These are phyloP conservation scores for Escallonia rubra DNA, from an alignment of 129 eudicot species.

Conservation along the genomic window DNA sequence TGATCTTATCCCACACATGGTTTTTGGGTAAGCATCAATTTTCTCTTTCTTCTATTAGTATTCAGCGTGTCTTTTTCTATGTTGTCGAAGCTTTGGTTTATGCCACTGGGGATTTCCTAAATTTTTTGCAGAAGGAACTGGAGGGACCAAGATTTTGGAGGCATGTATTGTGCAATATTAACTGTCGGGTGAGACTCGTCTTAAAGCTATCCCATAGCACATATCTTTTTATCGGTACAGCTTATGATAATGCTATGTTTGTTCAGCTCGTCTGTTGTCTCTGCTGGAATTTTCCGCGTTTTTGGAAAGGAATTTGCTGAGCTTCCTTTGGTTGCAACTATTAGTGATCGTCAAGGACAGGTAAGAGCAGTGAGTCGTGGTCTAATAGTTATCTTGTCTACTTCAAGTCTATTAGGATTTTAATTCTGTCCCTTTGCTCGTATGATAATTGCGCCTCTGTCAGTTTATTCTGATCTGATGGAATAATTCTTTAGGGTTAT, in stretches of 20 bases:
- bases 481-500: conserved; percentile 54
- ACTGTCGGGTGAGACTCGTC: conserved; percentile 61
- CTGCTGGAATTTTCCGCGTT: conserved; percentile 80
- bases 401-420: no score
- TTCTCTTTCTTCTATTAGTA: neutral
- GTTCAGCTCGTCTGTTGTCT: conserved; percentile 69
- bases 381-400: neutral
- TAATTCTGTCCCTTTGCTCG: no score
- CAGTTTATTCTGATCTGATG: conserved; percentile 10
- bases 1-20: conserved; percentile 79
- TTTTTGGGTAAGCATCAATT: conserved; percentile 53
- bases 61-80: no score
- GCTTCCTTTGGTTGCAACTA: conserved; percentile 86
- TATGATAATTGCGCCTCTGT: neutral
- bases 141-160: conserved; percentile 67
- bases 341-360: conserved; percentile 64
- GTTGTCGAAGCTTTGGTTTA: no score
- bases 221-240: neutral
- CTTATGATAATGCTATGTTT: neutral
- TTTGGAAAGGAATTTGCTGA: conserved; percentile 84
- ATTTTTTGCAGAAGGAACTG: conserved; percentile 46
- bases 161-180: conserved; percentile 80
- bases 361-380: conserved; percentile 26
- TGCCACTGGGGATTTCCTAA: neutral
- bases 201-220: neutral